Conservation (phyloP, 108 stramenopile species). For the Bacterosira constricta region DNA sequence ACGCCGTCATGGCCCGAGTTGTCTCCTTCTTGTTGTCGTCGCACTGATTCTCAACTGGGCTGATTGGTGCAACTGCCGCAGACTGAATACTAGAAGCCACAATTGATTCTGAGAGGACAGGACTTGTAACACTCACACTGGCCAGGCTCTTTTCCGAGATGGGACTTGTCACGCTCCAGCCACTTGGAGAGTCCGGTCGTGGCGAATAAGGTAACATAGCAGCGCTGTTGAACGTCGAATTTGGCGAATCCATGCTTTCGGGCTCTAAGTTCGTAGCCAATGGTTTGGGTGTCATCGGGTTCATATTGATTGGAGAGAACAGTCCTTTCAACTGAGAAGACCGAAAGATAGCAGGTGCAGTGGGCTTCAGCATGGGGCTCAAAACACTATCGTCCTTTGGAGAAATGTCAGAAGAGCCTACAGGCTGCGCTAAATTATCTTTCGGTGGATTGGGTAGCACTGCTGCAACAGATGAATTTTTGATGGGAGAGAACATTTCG, state of each 20-base stretch:
- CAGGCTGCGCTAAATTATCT: neutral
- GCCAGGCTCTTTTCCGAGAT: neutral
- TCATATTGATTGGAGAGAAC: neutral
- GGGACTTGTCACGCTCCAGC: neutral
- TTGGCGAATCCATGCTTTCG: neutral
- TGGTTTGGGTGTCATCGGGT: neutral
- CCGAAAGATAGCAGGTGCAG: neutral
- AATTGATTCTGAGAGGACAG: too few relatives aligned
- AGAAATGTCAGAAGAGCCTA: neutral
- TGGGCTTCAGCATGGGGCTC: neutral
- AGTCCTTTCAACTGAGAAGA: neutral
- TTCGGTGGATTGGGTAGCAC: too few relatives aligned
- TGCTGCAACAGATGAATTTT: neutral
- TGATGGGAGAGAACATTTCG: slow-evolving; percentile 35
- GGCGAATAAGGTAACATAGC: neutral
- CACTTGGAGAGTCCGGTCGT: neutral
- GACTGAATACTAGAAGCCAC: too few relatives aligned
- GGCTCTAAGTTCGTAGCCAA: neutral
- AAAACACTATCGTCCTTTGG: neutral
- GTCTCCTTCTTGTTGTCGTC: too few relatives aligned
- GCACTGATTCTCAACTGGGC: too few relatives aligned
- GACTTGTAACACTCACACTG: too few relatives aligned
- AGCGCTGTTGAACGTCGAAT: neutral
- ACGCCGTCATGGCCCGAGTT: neutral
- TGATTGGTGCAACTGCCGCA: too few relatives aligned